These are phyloP conservation scores for Scheffersomyces lignosus DNA, from an alignment of 805 yeast genomes.

Conservation along the genomic window DNA sequence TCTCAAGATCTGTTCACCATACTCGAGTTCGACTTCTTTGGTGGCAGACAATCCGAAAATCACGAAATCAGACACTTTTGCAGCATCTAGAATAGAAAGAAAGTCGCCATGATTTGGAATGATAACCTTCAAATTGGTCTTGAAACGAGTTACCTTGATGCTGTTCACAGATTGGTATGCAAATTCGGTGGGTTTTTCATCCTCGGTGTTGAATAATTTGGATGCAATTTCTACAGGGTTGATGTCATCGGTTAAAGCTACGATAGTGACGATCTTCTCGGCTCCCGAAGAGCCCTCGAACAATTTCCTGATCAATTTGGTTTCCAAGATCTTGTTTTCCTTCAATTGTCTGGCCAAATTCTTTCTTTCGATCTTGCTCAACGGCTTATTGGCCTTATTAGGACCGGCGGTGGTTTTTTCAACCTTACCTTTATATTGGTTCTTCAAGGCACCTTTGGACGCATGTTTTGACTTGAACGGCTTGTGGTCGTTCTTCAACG, in stretches of 20 bases:
- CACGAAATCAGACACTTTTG: slow-evolving; percentile 86
- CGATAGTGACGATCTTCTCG: slow-evolving; percentile 77
- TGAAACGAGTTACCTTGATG: slow-evolving; percentile 62
- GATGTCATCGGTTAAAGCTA: slow-evolving; percentile 77
- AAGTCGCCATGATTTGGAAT: slow-evolving; percentile 69
- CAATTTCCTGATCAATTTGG: slow-evolving; percentile 59
- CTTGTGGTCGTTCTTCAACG: slow-evolving; percentile 82
- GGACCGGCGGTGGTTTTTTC: slow-evolving; percentile 54
- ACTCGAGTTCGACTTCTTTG: slow-evolving; percentile 72
- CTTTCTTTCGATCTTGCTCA: slow-evolving; percentile 64
- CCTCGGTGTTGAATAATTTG: slow-evolving; percentile 43
- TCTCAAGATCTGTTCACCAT: slow-evolving; percentile 88
- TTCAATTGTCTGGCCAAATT: slow-evolving; percentile 78
- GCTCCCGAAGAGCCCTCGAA: slow-evolving; percentile 82
- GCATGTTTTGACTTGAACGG: slow-evolving; percentile 91
- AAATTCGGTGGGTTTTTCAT: slow-evolving; percentile 17
- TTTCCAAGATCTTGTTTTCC: slow-evolving; percentile 63
- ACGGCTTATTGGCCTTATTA: slow-evolving; percentile 37
- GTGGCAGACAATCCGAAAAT: slow-evolving; percentile 86
- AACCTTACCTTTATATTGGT: slow-evolving; percentile 80
- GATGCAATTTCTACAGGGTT: slow-evolving; percentile 55
- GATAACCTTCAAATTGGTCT: slow-evolving; percentile 70
- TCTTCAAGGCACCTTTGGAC: slow-evolving; percentile 82
- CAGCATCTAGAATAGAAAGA: slow-evolving; percentile 75
- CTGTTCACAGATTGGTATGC: slow-evolving; percentile 51